Evolutionary conservation across 2,329 filamentous ascomycete genomes (phyloP).

Genomic region (Talaromyces islandicus): DNA sequence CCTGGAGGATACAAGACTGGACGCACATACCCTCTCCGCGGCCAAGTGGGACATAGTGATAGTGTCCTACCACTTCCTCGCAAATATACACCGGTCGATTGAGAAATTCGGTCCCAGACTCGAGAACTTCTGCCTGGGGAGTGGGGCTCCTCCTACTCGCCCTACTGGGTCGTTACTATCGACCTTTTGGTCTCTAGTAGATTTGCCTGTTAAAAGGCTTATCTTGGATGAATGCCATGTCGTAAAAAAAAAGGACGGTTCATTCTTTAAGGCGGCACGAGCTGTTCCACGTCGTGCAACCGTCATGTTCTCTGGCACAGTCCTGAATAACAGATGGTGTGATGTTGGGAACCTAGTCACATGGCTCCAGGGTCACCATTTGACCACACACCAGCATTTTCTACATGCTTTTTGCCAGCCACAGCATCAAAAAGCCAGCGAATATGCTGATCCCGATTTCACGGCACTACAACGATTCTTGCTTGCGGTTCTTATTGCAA

Average conservation of each 20-base stretch:
- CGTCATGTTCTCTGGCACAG: not conserved
- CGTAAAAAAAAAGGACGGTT: not conserved
- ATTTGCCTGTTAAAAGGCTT: not conserved
- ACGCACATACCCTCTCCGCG: not conserved
- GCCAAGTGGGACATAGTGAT: conserved; percentile 1
- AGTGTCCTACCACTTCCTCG: not conserved
- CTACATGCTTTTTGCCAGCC: too few species aligned
- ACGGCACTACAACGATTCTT: not conserved
- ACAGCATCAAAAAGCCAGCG: not conserved
- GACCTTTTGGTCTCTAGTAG: not conserved
- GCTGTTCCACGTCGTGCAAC: not conserved
- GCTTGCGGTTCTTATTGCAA: not conserved
- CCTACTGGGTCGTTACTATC: not conserved
- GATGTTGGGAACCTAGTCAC: not conserved
- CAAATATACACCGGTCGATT: not conserved
- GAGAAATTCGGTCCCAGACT: not conserved
- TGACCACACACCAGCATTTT: not conserved
- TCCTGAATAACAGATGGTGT: not conserved
- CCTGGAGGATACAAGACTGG: not conserved
- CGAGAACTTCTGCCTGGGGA: not conserved
- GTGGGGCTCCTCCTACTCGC: not conserved
- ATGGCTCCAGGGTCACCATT: not conserved
- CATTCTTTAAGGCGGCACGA: not conserved
- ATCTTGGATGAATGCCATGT: not conserved
- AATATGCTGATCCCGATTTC: not conserved